Evolutionary conservation across 441 rosid species (phyloP).

Genomic region (Erysimum cheiri): DNA sequence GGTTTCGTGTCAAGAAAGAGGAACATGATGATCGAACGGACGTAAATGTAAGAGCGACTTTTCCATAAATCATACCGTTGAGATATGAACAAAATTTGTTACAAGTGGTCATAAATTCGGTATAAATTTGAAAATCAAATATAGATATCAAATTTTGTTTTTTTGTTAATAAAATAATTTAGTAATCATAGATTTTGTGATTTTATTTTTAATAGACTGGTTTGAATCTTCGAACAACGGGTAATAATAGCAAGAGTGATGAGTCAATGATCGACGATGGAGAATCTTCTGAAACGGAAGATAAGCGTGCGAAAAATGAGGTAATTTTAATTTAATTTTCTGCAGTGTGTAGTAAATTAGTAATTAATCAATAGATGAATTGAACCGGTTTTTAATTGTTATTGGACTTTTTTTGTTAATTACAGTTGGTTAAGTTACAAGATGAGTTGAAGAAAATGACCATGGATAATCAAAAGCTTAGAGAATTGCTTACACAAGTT

Average conservation of each 20-base stretch:
- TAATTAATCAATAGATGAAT: neutral
- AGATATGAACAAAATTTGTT: neutral
- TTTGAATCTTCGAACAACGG: constrained; percentile 74
- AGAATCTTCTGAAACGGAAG: constrained; percentile 62
- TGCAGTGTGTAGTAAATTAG: neutral
- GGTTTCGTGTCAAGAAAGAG: constrained; percentile 61
- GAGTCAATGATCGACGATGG: constrained; percentile 84
- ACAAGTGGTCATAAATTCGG: neutral
- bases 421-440: constrained; percentile 64
- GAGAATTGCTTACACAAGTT: constrained; percentile 76
- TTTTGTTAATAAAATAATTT: neutral
- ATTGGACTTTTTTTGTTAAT: neutral
- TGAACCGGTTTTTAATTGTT: neutral
- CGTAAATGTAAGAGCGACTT: constrained; percentile 66
- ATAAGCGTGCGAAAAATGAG: constrained; percentile 64
- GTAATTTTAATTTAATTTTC: constrained; percentile 40
- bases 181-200: neutral
- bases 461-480: constrained; percentile 69
- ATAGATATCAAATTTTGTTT: no score
- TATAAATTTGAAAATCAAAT: neutral
- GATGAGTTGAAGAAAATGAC: constrained; percentile 70
- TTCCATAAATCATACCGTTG: neutral
- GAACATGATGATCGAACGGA: constrained; percentile 42
- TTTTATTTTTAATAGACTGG: constrained; percentile 56
- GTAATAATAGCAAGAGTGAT: constrained; percentile 65